These are phyloP conservation scores for Rhododendron simsii DNA, from an alignment of 148 eudicot genomes.

Conservation along the genomic window DNA sequence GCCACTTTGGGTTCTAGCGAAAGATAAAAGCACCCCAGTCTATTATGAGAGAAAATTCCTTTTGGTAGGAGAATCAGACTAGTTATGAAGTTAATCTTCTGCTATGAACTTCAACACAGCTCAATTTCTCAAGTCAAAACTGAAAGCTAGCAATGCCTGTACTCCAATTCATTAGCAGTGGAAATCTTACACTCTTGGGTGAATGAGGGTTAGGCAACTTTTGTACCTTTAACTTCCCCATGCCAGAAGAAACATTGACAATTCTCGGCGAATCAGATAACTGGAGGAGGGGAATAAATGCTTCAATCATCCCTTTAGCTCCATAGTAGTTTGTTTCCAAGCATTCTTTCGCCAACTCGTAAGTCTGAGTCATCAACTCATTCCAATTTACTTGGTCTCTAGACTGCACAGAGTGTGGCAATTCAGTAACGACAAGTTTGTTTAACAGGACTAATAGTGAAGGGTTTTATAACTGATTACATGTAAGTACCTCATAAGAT, in stretches of 20 bases:
- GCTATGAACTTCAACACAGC: neutral
- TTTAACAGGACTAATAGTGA: neutral
- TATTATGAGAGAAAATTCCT: neutral
- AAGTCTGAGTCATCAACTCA: slow-evolving; percentile 10
- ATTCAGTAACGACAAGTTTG: neutral
- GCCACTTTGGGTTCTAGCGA: neutral
- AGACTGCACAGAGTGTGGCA: slow-evolving; percentile 1
- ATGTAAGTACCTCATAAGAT: neutral
- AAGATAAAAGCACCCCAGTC: neutral
- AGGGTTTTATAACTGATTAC: neutral
- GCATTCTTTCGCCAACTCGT: slow-evolving; percentile 37
- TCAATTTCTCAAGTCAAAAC: neutral
- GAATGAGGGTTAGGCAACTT: neutral
- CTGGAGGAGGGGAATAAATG: slow-evolving; percentile 45
- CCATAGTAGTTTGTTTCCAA: slow-evolving; percentile 49
- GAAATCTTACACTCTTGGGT: neutral
- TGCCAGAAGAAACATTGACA: slow-evolving; percentile 41
- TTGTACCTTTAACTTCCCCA: slow-evolving; percentile 35
- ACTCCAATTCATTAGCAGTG: neutral
- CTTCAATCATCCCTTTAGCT: slow-evolving; percentile 33
- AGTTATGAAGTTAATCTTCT: neutral
- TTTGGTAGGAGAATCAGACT: neutral
- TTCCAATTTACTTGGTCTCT: slow-evolving; percentile 2
- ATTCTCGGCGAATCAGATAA: slow-evolving; percentile 47
- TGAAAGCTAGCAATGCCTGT: neutral